phyloP scores from a whole-genome alignment of 257 asterid species.

The Agastache rugosa region DNA sequence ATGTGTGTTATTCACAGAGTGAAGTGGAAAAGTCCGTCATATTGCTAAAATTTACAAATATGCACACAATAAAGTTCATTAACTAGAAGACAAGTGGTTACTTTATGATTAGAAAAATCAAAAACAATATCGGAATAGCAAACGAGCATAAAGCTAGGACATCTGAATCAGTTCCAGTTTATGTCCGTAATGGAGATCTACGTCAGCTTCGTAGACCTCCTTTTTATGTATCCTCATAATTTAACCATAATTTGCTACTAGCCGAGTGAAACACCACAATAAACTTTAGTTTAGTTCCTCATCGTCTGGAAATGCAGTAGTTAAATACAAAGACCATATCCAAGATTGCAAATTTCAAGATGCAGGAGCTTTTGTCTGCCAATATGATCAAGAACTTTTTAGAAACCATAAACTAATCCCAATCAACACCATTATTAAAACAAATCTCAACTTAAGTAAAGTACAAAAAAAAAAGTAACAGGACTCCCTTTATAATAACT shows the following conservation, averaged over 20 bases:
- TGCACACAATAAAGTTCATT: background rate
- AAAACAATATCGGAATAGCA: background rate
- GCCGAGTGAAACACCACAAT: conserved; percentile 2
- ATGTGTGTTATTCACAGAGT: background rate
- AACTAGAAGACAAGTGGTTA: conserved; percentile 16
- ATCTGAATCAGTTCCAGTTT: background rate
- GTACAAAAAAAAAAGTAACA: background rate
- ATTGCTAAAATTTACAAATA: background rate
- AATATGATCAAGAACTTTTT: conserved; percentile 26
- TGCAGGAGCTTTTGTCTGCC: conserved; percentile 9
- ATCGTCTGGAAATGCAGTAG: conserved; percentile 34
- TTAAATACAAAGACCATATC: conserved; percentile 14
- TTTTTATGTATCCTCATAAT: conserved; percentile 9
- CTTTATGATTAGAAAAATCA: background rate
- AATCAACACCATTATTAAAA: conserved; percentile 1
- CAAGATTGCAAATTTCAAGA: conserved; percentile 30
- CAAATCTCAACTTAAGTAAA: background rate
- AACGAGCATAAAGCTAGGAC: conserved; percentile 24
- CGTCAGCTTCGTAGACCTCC: conserved; percentile 5
- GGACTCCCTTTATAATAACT: background rate
- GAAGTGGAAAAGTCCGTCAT: background rate
- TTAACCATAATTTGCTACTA: background rate
- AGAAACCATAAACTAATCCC: conserved; percentile 25
- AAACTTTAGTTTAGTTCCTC: background rate
- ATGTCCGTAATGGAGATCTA: conserved; percentile 7